Conservation (phyloP, 768 basidiomycete species). For the Ramaria rubella region DNA sequence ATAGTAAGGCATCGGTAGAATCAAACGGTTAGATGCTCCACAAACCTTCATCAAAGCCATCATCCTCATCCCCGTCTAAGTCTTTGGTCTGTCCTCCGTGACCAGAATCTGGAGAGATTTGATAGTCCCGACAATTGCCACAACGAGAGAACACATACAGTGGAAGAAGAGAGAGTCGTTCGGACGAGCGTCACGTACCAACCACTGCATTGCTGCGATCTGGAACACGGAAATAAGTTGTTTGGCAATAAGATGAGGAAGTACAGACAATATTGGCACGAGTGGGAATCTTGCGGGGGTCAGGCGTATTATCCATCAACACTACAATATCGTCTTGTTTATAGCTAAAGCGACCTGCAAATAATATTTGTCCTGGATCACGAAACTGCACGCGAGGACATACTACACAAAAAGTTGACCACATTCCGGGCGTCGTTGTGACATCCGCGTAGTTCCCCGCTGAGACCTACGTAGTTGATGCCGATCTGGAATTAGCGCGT, state of each 20-base stretch:
- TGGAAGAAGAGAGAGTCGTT: slow-evolving; percentile 91
- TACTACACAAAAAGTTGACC: slow-evolving; percentile 65
- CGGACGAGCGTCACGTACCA: slow-evolving; percentile 70
- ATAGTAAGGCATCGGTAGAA: not conserved
- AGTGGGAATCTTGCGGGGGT: slow-evolving; percentile 66
- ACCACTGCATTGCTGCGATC: slow-evolving; percentile 84
- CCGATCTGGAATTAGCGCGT: slow-evolving; percentile 79
- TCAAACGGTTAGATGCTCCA: not conserved
- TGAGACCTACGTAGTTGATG: slow-evolving; percentile 75
- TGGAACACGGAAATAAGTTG: slow-evolving; percentile 19
- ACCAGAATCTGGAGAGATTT: slow-evolving; percentile 64
- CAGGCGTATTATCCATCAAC: slow-evolving; percentile 67
- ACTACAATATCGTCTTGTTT: slow-evolving; percentile 75
- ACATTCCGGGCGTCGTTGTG: slow-evolving; percentile 89
- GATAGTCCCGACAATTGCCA: not conserved
- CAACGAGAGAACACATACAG: slow-evolving; percentile 40
- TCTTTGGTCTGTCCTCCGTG: slow-evolving; percentile 92
- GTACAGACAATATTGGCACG: slow-evolving; percentile 67
- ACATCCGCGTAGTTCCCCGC: slow-evolving; percentile 70
- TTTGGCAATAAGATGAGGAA: not conserved
- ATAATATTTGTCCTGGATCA: not conserved
- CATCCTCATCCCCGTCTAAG: slow-evolving; percentile 72
- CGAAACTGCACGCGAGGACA: slow-evolving; percentile 19
- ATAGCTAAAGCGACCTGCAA: slow-evolving; percentile 57
- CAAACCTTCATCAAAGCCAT: slow-evolving; percentile 73